Base-by-base conservation (phyloP, 768 basidiomycete species). In the Pleurotus tuoliensis region DNA sequence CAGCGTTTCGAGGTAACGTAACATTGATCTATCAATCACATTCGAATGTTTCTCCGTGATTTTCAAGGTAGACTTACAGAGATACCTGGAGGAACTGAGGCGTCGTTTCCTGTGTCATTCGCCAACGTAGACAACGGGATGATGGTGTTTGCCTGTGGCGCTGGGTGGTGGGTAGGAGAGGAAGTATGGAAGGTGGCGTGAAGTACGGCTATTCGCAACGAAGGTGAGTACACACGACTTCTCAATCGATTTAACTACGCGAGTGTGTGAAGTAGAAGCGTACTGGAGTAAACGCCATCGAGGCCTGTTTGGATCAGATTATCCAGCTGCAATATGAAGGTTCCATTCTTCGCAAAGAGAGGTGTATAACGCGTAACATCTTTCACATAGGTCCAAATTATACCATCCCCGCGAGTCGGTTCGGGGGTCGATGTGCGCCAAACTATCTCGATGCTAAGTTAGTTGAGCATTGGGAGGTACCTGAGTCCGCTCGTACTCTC, bases 391-490 rank as follows among this genome's bases (percentile, higher is more conserved):
- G 88, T 89, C 89, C 88, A 91, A 49, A 89, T 84, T 58, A 91
- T 90, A 8, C 89, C 90, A 47, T 81, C 76, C 2, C 79, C 76
- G 9, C 61, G 62, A 1, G 83, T 87, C 0, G 90, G 90, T 67
- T 92, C 90, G 0, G 89, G 84, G 13, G 90, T 92, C 0, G 88
- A 90, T n/a, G 87, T 90, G 37, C 90, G 77, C 90, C 89, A 90
- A 52, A 91, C 87, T 88, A 47, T 16, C 41, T 20, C 38, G 30
- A 40, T 47, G 41, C 27, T 49, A 20, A n/a, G 16, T 20, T 27
- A 44, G 2, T 27, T 4, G 27, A 24, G 18, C 9, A 25, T 30
- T 8, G 16, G 7, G 37, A 15, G 11, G 24, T 40, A 37, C 34
- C 16, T 22, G 52, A 25, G 34, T 25, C 25, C 20, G 16, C 25